phyloP scores from a whole-genome alignment of 2,329 filamentous ascomycete species.

The Erysiphe pulchra region DNA sequence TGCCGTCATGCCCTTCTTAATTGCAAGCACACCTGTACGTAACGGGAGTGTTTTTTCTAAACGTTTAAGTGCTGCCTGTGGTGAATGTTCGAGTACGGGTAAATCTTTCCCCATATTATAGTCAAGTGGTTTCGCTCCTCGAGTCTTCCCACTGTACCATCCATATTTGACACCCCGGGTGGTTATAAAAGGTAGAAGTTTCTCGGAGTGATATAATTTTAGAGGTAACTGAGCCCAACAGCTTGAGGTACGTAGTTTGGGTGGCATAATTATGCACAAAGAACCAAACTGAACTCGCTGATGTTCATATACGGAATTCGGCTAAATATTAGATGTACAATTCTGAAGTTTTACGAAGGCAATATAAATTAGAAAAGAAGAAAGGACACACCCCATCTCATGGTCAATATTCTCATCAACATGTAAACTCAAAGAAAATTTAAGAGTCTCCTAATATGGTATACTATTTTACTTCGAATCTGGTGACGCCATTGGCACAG shows the following conservation, averaged over 20 bases:
- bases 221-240: constrained; percentile 12
- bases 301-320: no score
- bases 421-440: no score
- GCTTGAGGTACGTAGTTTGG: constrained; percentile 11
- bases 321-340: no score
- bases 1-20: constrained; percentile 92
- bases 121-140: constrained; percentile 19
- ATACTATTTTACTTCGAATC: constrained; percentile 79
- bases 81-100: constrained; percentile 28
- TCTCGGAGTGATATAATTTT: constrained; percentile 11
- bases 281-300: no score
- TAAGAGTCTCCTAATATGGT: constrained; percentile 36
- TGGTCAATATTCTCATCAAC: no score
- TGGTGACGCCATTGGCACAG: constrained; percentile 56
- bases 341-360: no score
- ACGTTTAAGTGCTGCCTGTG: constrained; percentile 32
- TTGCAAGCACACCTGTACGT: constrained; percentile 59
- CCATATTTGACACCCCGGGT: constrained; percentile 18
- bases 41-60: constrained; percentile 31
- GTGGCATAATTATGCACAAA: constrained; percentile 10
- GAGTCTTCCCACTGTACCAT: constrained; percentile 29
- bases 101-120: constrained; percentile 36
- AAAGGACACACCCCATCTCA: no score
- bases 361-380: no score
- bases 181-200: constrained; percentile 4